A percentile compares a stretch with the other conserved stretches of the same genome.
These are phyloP conservation scores for Eimeria sp. DNA, from an alignment of 169 alveolate genomes.

Conservation along the genomic window DNA sequence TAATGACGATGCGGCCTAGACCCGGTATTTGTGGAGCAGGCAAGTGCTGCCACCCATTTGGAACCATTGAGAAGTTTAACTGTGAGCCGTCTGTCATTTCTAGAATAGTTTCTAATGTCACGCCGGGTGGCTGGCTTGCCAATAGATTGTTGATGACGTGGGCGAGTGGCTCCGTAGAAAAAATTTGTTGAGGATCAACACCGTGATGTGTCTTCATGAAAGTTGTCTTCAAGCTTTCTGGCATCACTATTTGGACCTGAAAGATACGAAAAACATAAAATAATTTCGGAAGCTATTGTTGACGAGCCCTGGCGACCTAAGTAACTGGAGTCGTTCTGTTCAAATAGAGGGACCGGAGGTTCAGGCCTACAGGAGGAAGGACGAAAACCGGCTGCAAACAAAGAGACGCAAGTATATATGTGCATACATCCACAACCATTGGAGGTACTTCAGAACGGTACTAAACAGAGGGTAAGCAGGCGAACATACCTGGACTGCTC, in stretches of 20 bases:
- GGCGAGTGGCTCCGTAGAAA: conserved; percentile 49
- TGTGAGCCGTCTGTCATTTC: conserved; percentile 29
- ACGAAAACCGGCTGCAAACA: conserved; percentile 52
- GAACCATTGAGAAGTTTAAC: conserved; percentile 2
- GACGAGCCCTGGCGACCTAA: background rate
- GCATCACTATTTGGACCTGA: conserved; percentile 42
- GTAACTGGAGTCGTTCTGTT: background rate
- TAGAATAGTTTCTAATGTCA: conserved; percentile 22
- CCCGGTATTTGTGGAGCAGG: conserved; percentile 65
- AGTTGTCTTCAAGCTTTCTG: conserved; percentile 24
- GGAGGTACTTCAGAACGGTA: background rate
- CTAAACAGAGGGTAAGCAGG: background rate
- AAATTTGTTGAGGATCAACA: background rate
- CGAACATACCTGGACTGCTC: conserved; percentile 48
- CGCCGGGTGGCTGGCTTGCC: conserved; percentile 45
- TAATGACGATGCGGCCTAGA: conserved; percentile 25
- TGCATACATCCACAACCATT: background rate
- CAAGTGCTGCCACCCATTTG: conserved; percentile 17
- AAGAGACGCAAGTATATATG: background rate
- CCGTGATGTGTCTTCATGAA: conserved; percentile 35
- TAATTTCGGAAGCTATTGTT: background rate
- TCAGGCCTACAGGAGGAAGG: conserved; percentile 59
- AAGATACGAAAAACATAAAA: background rate
- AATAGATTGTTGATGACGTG: background rate
- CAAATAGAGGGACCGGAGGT: background rate